phyloP scores from a whole-genome alignment of 768 basidiomycete species.

The Rhodotorula diobovata region DNA sequence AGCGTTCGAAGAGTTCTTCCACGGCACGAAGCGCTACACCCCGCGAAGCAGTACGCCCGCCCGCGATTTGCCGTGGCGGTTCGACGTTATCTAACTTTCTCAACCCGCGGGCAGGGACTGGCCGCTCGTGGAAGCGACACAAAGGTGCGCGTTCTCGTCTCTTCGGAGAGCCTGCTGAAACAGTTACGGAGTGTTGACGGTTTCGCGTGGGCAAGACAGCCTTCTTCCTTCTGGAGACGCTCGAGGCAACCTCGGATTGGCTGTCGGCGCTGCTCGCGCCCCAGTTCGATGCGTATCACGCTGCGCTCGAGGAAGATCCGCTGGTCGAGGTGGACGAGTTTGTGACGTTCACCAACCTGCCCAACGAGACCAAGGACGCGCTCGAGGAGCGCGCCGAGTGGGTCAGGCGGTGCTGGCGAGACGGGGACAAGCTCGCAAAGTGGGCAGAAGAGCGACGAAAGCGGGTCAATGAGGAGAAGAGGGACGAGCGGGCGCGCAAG shows the following conservation, averaged over 20 bases:
- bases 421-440: not conserved
- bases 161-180: too few species aligned
- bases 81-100: not conserved
- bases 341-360: slow-evolving; percentile 2
- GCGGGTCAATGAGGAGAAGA: not conserved
- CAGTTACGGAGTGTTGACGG: not conserved
- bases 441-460: not conserved
- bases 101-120: not conserved
- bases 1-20: slow-evolving; percentile 22
- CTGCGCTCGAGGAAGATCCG: slow-evolving; percentile 10
- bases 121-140: slow-evolving; percentile 12
- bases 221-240: slow-evolving; percentile 16
- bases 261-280: slow-evolving; percentile 12
- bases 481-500: not conserved
- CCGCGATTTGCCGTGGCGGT: too few species aligned
- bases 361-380: not conserved
- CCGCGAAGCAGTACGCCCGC: slow-evolving; percentile 9
- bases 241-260: slow-evolving; percentile 14
- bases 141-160: not conserved
- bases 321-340: slow-evolving; percentile 33
- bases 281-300: slow-evolving; percentile 4
- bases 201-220: not conserved
- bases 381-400: slow-evolving; percentile 23
- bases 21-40: slow-evolving; percentile 24
- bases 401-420: slow-evolving; percentile 13